Conservation (phyloP, 2,329 filamentous ascomycete genomes). For the Coleophoma eucalyptorum region DNA sequence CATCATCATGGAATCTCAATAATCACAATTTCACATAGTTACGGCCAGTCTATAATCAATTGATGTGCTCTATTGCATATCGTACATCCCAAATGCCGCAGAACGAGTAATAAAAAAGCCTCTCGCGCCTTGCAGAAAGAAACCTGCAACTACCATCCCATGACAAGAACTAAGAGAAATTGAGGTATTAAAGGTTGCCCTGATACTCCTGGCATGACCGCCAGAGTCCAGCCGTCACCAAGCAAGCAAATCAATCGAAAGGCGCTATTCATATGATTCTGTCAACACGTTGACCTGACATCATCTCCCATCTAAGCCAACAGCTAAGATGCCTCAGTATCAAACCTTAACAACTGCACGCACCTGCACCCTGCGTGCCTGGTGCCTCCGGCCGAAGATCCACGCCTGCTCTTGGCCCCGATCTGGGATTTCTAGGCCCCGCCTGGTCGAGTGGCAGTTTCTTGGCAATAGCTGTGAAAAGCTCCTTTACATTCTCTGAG, state of each 20-base stretch:
- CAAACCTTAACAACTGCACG: slow-evolving; percentile 57
- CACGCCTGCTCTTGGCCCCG: slow-evolving; percentile 54
- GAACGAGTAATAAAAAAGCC: slow-evolving; percentile 24
- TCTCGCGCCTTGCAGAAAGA: slow-evolving; percentile 25
- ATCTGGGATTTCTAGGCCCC: slow-evolving; percentile 80
- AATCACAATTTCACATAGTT: no score
- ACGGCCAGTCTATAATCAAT: slow-evolving; percentile 1
- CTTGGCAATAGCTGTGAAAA: slow-evolving; percentile 97
- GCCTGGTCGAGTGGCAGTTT: slow-evolving; percentile 95
- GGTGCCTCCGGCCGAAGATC: slow-evolving; percentile 55
- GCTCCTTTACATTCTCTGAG: slow-evolving; percentile 88
- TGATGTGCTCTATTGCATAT: slow-evolving; percentile 30
- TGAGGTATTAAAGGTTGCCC: slow-evolving; percentile 28
- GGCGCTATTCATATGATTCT: slow-evolving; percentile 10
- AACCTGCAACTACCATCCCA: slow-evolving; percentile 18
- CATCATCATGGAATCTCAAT: background rate
- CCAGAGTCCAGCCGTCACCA: background rate
- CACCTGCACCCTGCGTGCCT: slow-evolving; percentile 52
- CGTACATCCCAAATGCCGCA: slow-evolving; percentile 29
- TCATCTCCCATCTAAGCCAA: background rate
- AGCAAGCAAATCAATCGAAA: slow-evolving; percentile 14
- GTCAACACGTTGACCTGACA: slow-evolving; percentile 9
- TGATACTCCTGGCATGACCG: slow-evolving; percentile 5
- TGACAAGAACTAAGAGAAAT: slow-evolving; percentile 21
- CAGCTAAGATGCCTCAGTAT: no score